Evolutionary conservation across 257 asterid species (phyloP), one percentile per base, ranked within the genome.

Genomic region (Gentiana macrophylla): DNA sequence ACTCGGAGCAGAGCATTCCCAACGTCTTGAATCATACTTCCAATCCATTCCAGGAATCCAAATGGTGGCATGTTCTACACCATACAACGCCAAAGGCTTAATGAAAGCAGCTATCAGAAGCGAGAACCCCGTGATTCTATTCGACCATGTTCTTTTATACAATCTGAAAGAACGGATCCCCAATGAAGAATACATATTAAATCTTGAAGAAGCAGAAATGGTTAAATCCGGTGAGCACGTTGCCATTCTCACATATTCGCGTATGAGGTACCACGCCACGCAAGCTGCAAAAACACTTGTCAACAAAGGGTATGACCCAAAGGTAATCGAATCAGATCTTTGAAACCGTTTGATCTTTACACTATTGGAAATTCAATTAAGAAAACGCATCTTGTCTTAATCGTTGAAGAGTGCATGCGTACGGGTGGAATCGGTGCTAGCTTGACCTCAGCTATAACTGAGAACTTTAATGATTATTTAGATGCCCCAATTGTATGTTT

Each of bases 251-350:
- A 84, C 92, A 0, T 86, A 86, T 69, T 86, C 94, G 4, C 68
- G 96, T 52, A 86, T 86, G 96, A 81, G 96, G 71, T 86, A 84
- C 69, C 94, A 86, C 52, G 96, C 80, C 7, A 86, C 82, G 96
- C 96, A 86, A 70, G 96, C 92, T 2, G 92, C 94, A 0, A 79
- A 84, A 72, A 78, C 86, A 7, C 62, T 86, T 50, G 92, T 81
- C 34, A 82, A 84, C 73, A 86, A 80, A 57, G 94, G 96, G 2
- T 84, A 79, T 37, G 92, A 84, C 60, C 96, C 94, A 0, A 89
- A 86, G 58, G 94, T 86, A 24, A 84, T 86, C 15, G 96, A 86
- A 86, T 86, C 56, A 78, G 94, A 77, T 86, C 94, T 0, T 60
- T 84, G 86, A 84, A 86, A 65, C 92, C 94, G 0, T 84, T 86